Conservation (phyloP, 306 rosid species). For the Glycine latifolia region DNA sequence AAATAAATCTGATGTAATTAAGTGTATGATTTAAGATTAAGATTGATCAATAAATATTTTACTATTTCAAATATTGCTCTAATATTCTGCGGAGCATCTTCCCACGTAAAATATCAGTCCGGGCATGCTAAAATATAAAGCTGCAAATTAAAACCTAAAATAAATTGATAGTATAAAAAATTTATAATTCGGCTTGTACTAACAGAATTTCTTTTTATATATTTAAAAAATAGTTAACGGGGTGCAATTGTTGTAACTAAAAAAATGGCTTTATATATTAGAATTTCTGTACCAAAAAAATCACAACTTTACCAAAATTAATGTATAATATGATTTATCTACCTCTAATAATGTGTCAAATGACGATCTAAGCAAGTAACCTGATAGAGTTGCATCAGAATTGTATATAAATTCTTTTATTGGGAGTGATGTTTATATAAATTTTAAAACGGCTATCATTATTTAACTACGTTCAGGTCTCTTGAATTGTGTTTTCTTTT, state of each 20-base stretch:
- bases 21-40: no score
- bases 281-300: no score
- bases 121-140: background rate
- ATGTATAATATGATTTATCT: no score
- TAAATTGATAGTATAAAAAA: background rate
- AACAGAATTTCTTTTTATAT: background rate
- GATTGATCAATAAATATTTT: no score
- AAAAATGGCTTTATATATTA: background rate
- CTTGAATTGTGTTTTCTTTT: no score
- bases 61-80: no score
- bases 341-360: background rate
- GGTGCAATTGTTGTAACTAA: background rate
- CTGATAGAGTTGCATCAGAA: background rate
- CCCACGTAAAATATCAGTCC: background rate
- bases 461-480: no score
- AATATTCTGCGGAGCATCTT: no score
- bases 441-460: background rate
- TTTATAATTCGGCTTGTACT: background rate
- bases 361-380: background rate
- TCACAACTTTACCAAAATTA: no score
- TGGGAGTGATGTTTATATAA: no score
- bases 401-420: no score
- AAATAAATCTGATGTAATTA: no score
- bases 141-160: background rate
- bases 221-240: background rate